A percentile compares a stretch with the other conserved stretches of the same genome.
Conservation (phyloP, 345 rosid species). For the Kandelia obovata region DNA sequence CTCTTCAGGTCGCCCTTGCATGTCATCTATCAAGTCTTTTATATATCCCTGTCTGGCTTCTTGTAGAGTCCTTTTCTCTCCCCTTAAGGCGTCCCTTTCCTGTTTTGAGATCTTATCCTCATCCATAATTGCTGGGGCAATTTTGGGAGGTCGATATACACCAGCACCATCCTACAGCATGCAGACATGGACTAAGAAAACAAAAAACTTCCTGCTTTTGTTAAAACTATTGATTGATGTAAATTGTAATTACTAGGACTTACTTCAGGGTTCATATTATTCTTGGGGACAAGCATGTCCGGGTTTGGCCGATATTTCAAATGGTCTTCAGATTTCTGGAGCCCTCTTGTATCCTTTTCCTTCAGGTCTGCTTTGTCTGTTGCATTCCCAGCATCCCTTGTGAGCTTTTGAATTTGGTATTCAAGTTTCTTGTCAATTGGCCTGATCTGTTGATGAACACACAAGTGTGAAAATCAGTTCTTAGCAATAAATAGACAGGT, state of each 20-base stretch:
- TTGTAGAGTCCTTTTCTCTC: constrained; percentile 54
- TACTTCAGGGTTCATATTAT: constrained; percentile 35
- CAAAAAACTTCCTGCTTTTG: constrained; percentile 9
- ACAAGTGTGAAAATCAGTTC: not conserved
- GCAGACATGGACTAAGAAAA: constrained; percentile 18
- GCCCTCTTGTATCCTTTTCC: constrained; percentile 33
- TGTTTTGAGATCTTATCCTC: constrained; percentile 71
- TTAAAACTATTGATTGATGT: not conserved
- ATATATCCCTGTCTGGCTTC: constrained; percentile 55
- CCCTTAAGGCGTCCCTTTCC: constrained; percentile 66
- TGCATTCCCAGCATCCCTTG: constrained; percentile 35
- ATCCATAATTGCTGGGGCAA: constrained; percentile 71
- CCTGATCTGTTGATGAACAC: constrained; percentile 51
- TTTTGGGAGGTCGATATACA: constrained; percentile 65
- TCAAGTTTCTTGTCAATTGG: constrained; percentile 88
- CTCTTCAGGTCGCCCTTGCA: constrained; percentile 87
- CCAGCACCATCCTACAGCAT: constrained; percentile 46
- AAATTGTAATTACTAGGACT: constrained; percentile 12
- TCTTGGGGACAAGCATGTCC: constrained; percentile 59
- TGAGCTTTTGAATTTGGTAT: constrained; percentile 86
- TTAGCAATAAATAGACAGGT: not conserved
- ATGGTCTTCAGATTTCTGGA: constrained; percentile 55
- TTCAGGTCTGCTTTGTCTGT: constrained; percentile 28
- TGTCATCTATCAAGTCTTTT: constrained; percentile 68
- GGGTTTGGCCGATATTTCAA: constrained; percentile 79